Evolutionary conservation across 768 basidiomycete genomes (phyloP).

Genomic region (Coprinopsis cinerea): DNA sequence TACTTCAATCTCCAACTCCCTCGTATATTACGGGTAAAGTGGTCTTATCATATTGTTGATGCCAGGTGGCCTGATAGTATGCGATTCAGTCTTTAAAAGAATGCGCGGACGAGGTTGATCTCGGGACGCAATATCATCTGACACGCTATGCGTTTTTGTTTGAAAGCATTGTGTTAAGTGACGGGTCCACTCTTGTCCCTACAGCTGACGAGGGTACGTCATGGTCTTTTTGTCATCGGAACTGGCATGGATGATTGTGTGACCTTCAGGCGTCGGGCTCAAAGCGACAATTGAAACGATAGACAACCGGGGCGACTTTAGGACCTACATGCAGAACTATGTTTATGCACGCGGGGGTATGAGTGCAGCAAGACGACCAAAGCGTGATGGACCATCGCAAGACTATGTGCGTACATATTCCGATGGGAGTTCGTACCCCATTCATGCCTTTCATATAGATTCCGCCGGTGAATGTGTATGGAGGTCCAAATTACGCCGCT

Average conservation of each 20-base stretch:
- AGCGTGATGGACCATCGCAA: conserved; percentile 83
- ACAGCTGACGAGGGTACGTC: conserved; percentile 64
- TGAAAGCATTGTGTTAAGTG: conserved; percentile 84
- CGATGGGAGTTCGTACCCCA: conserved; percentile 5
- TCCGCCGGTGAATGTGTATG: conserved; percentile 39
- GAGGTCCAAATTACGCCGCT: conserved; percentile 11
- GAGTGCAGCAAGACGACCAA: conserved; percentile 56
- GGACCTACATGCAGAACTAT: conserved; percentile 96
- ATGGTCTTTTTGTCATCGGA: not conserved
- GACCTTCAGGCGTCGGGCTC: conserved; percentile 50
- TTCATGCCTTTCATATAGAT: conserved; percentile 35
- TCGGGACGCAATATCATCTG: conserved; percentile 97
- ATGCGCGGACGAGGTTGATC: conserved; percentile 91
- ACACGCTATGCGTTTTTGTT: conserved; percentile 92
- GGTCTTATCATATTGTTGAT: too few relatives aligned
- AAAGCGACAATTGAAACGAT: conserved; percentile 87
- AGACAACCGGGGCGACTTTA: conserved; percentile 93
- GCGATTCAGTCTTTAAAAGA: conserved; percentile 87
- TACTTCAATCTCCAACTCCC: conserved; percentile 98
- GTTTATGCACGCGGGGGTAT: conserved; percentile 74
- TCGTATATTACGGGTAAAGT: conserved; percentile 87
- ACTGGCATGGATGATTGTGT: conserved; percentile 4
- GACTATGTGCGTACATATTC: conserved; percentile 76
- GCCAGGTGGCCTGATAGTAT: too few relatives aligned
- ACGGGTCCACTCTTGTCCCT: conserved; percentile 78